A percentile compares a stretch with the other conserved stretches of the same genome.
Evolutionary conservation across 2,329 filamentous ascomycete species (phyloP).

Genomic region (Fusarium dimerum): DNA sequence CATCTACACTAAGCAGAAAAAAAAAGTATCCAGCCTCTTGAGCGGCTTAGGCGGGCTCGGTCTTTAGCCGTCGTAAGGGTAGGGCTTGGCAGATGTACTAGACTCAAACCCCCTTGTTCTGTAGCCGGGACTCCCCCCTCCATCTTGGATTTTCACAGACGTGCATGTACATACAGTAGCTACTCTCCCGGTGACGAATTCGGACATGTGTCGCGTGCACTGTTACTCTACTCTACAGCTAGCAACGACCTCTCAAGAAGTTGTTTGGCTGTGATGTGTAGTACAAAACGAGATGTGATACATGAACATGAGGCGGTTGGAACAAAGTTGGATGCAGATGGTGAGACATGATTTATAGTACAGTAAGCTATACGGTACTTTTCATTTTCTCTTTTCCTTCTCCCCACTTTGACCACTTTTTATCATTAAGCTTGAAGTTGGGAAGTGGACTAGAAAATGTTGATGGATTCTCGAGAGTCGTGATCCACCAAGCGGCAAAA

Average conservation of each 20-base stretch:
- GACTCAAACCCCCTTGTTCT: constrained; percentile 7
- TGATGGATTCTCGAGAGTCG: too few species aligned
- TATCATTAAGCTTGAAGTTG: constrained; percentile 1
- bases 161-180: not conserved
- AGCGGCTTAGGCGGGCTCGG: too few species aligned
- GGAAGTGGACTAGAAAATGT: too few species aligned
- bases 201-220: constrained; percentile 24
- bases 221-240: not conserved
- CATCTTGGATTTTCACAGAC: constrained; percentile 3
- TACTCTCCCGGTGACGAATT: constrained; percentile 20
- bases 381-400: too few species aligned
- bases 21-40: too few species aligned
- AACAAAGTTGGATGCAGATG: constrained; percentile 5
- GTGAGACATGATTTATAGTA: constrained; percentile 8
- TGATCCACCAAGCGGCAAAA: too few species aligned
- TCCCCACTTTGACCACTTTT: too few species aligned
- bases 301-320: constrained; percentile 3
- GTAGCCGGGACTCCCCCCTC: constrained; percentile 5
- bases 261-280: too few species aligned
- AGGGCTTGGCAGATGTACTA: too few species aligned
- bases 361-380: too few species aligned
- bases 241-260: not conserved
- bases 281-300: not conserved
- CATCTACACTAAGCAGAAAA: too few species aligned
- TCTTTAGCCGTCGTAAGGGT: too few species aligned